Conservation (phyloP, 2,329 filamentous ascomycete genomes). For the Elsinoe ampelina region DNA sequence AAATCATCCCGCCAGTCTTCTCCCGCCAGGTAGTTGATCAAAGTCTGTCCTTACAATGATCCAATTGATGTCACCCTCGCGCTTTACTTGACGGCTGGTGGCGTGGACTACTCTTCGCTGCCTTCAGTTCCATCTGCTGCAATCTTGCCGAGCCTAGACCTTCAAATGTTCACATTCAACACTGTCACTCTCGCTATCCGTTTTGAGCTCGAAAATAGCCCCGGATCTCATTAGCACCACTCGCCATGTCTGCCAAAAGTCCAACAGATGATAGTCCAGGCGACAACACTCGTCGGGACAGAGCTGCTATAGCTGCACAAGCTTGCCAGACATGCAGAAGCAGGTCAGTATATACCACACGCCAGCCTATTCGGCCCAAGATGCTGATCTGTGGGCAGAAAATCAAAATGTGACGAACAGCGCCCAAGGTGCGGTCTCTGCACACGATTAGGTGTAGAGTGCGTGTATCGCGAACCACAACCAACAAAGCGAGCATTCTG, state of each 20-base stretch:
- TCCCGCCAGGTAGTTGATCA: too few relatives aligned
- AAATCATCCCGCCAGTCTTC: too few relatives aligned
- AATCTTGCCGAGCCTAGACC: neutral
- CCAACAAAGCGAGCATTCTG: conserved; percentile 49
- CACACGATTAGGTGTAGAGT: conserved; percentile 48
- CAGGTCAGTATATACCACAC: conserved; percentile 19
- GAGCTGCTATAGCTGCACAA: conserved; percentile 44
- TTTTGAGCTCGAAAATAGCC: neutral
- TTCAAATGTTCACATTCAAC: neutral
- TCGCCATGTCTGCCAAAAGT: neutral
- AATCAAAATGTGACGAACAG: conserved; percentile 56
- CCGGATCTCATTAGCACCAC: neutral
- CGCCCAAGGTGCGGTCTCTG: conserved; percentile 54
- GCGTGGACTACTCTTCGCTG: too few relatives aligned
- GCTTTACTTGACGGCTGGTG: too few relatives aligned
- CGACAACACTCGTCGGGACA: conserved; percentile 30
- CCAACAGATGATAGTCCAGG: conserved; percentile 6
- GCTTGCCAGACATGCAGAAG: conserved; percentile 51
- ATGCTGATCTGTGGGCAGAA: conserved; percentile 32
- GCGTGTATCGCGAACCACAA: conserved; percentile 51
- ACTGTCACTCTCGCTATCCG: neutral
- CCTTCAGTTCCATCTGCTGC: neutral
- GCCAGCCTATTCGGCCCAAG: neutral
- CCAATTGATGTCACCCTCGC: too few relatives aligned
- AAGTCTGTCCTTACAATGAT: too few relatives aligned